Base-by-base conservation (phyloP, 257 asterid species). In the Nicotiana undulata region DNA sequence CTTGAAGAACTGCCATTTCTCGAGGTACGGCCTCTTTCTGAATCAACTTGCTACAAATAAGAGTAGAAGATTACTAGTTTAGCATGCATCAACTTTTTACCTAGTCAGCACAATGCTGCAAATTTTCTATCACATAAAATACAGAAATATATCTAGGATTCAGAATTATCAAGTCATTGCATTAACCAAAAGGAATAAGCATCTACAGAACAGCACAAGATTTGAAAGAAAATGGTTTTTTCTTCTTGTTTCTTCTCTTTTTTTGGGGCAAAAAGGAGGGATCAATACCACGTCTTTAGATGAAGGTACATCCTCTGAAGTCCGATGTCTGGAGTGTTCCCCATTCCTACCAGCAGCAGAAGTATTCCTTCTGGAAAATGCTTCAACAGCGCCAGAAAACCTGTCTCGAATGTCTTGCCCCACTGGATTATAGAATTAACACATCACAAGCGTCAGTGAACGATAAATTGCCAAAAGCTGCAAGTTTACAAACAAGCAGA, bases 1-100 rank as follows among this genome's bases (percentile, higher is more conserved):
- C 84, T 95, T 74, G 95, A 91, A 40, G 98, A 86, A 83, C 89
- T 90, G 56, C 92, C 95, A 63, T 88, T 89, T 81, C 97, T 84
- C 3, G 93, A 89, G 59, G 90, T 83, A 37, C 88, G 91, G 26
- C 89, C 92, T 81, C 79, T 92, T 77, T 92, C 97, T 70, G 94
- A 81, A 81, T 90, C 98, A 20, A 81, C 86, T 88, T 90, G 96
- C 97, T 90, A 91, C 82, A 83, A 74, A 83, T 17, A 11, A 61
- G 68, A 72, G 75, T 22, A 81, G 76, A 28, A 79, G 76, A 32
- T 44, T 37, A n/a, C 32, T 20, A 34, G 29, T 34, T 67, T 34
- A 67, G 28, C 28, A 18, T 20, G 3, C 52, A 34, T 32, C 24
- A n/a, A 51, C 49, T 65, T 65, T 31, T 65, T 40, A 68, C 76